Evolutionary conservation across 306 rosid species (phyloP), one percentile per base, ranked within the genome.

Genomic region (Prunus mira): DNA sequence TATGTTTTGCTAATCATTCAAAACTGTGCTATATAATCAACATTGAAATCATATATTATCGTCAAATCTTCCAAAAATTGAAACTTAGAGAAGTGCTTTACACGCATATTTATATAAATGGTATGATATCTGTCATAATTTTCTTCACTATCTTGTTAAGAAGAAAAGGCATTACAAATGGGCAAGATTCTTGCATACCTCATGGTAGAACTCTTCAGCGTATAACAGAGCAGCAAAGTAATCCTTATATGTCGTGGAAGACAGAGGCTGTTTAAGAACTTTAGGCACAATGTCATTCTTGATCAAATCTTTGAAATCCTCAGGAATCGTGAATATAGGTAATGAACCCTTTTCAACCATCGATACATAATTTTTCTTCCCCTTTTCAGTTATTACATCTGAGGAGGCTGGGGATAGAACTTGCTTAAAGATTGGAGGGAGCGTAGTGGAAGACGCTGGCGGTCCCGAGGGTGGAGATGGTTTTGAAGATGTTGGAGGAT

Each of bases 171-270:
- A 43, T 24, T 10, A 25, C 43, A 75, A 65, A 43, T 3, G 22
- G 25, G 55, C 1, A 22, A 49, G 17, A 71, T 45, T 27, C 3
- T 43, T 19, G 49, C 76, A 27, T 74, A 83, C 89, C 84, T 83
- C 74, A 22, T 10, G 30, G 56, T 83, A 78, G 80, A 65, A 81
- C 2, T 86, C 83, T 79, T 86, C 89, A 12, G 80, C 81, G 75
- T 78, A 78, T 47, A 80, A 45, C 6, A 83, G 72, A 68, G 87
- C 78, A 22, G 85, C 81, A 70, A 86, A 86, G 79, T 66, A 78
- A 62, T 72, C 79, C 85, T 75, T 80, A 9, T 86, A 86, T 12
- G 85, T 74, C 4, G 27, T 27, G 32, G 75, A 61, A 27, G 82
- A 83, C 74, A 86, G 49, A 27, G 73, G 81, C 41, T 65, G 47